phyloP scores from a whole-genome alignment of 805 yeast genomes.

The Metschnikowia picachoensis region DNA sequence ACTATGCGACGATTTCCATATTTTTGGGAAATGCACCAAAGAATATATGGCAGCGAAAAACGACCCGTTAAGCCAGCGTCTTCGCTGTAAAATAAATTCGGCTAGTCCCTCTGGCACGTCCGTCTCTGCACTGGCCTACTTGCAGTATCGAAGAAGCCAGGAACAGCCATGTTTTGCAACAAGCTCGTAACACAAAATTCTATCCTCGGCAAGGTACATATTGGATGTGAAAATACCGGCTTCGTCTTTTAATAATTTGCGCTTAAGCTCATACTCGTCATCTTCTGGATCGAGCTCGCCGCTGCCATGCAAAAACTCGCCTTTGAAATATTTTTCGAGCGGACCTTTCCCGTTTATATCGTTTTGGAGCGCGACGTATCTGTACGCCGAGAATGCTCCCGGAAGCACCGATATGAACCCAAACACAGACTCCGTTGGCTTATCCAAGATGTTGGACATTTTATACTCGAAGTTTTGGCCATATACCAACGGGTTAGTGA shows the following conservation, averaged over 20 bases:
- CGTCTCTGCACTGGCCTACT: slow-evolving; percentile 61
- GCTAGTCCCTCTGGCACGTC: slow-evolving; percentile 63
- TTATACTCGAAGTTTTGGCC: slow-evolving; percentile 66
- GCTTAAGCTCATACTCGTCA: slow-evolving; percentile 42
- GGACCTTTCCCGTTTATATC: slow-evolving; percentile 53
- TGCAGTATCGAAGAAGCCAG: slow-evolving; percentile 63
- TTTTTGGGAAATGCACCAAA: slow-evolving; percentile 50
- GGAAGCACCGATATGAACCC: slow-evolving; percentile 66
- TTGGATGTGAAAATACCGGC: slow-evolving; percentile 60
- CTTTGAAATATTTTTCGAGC: slow-evolving; percentile 62
- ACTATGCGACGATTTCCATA: slow-evolving; percentile 55
- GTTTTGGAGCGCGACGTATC: slow-evolving; percentile 57
- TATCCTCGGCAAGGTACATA: slow-evolving; percentile 69
- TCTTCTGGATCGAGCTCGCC: slow-evolving; percentile 58
- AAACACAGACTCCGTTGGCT: slow-evolving; percentile 61
- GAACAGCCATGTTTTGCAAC: slow-evolving; percentile 53
- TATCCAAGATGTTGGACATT: slow-evolving; percentile 63
- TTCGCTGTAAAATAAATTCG: slow-evolving; percentile 60
- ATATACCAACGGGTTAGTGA: slow-evolving; percentile 59
- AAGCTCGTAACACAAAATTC: slow-evolving; percentile 62
- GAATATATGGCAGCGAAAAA: slow-evolving; percentile 62
- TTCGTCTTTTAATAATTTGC: slow-evolving; percentile 35
- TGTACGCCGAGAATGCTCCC: slow-evolving; percentile 66
- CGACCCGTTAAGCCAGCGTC: slow-evolving; percentile 70
- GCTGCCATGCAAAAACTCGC: slow-evolving; percentile 55